phyloP scores from a whole-genome alignment of 345 rosid species.

The Cardamine resedifolia region DNA sequence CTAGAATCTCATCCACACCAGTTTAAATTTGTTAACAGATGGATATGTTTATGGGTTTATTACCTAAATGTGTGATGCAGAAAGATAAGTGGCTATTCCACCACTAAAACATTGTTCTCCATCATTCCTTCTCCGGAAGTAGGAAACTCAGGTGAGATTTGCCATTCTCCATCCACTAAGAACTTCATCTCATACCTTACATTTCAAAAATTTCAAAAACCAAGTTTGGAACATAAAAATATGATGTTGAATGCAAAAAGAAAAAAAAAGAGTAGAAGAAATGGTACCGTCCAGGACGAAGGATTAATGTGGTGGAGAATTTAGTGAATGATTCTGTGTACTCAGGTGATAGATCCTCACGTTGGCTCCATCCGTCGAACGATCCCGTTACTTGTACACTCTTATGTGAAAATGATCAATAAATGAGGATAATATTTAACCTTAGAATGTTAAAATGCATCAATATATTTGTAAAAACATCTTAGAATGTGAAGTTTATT shows the following conservation, averaged over 20 bases:
- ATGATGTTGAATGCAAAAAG: neutral
- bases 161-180: slow-evolving; percentile 93
- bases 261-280: neutral
- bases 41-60: neutral
- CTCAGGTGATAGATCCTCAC: slow-evolving; percentile 78
- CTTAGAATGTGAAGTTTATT: slow-evolving; percentile 2
- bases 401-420: slow-evolving; percentile 34
- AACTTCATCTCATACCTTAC: slow-evolving; percentile 90
- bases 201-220: neutral
- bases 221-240: neutral
- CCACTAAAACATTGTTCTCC: slow-evolving; percentile 67
- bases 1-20: slow-evolving; percentile 1
- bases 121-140: slow-evolving; percentile 68
- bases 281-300: slow-evolving; percentile 82
- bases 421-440: neutral
- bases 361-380: slow-evolving; percentile 90
- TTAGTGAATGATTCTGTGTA: slow-evolving; percentile 66
- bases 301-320: slow-evolving; percentile 66
- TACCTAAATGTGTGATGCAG: slow-evolving; percentile 19
- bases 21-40: neutral
- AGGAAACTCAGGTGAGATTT: slow-evolving; percentile 69
- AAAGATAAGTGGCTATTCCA: slow-evolving; percentile 45
- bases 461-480: neutral
- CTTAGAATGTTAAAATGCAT: neutral
- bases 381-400: slow-evolving; percentile 93